Base-by-base conservation (phyloP, 164 flowering plant species). In the Vitis cinerea region DNA sequence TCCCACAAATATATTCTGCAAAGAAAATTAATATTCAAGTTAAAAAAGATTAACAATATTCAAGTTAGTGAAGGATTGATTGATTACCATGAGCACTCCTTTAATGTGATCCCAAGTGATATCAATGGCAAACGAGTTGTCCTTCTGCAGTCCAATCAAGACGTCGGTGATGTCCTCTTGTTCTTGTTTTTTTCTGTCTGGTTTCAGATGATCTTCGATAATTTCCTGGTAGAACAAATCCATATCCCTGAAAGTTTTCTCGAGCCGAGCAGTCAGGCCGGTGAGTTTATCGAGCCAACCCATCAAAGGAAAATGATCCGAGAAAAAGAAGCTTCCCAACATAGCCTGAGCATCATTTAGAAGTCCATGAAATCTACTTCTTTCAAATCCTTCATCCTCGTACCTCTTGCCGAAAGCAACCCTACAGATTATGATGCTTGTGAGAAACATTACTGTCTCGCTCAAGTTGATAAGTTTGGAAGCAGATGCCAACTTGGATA, bases 21-120 rank as follows among this genome's bases (percentile, higher is more conserved):
- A 23, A 23, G 1, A 23, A 23, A 23, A 23, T 23, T 23, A 23
- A 23, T 23, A 23, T 23, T 23, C 27, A 23, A 23, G 27, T 23
- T 23, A 23, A 23, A 23, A 23, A 23, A 23, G 27, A 23, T 23
- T 23, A 23, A 23, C 0, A 23, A 23, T 23, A 23, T 23, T 23
- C 27, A 23, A 23, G 27, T 23, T 23, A 23, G 27, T 23, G 27
- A 23, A 23, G 1, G 27, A 23, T 9, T 9, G 54, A 2, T 9
- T 51, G 63, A n/a, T 31, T 69, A 65, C 77, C 77, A 70, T 73
- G 64, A 77, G 55, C 3, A 77, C 61, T 50, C 65, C 76, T 51
- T 77, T 72, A n/a, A 77, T 66, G 19, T 65, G 73, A 16, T 77
- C 74, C 60, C 30, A 56, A 3, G 72, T 70, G 74, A 77, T 51